Percentiles rank a stretch among this genome's conserved stretches.
Conservation (phyloP, 148 eudicot species). For the Rheum nobile region DNA sequence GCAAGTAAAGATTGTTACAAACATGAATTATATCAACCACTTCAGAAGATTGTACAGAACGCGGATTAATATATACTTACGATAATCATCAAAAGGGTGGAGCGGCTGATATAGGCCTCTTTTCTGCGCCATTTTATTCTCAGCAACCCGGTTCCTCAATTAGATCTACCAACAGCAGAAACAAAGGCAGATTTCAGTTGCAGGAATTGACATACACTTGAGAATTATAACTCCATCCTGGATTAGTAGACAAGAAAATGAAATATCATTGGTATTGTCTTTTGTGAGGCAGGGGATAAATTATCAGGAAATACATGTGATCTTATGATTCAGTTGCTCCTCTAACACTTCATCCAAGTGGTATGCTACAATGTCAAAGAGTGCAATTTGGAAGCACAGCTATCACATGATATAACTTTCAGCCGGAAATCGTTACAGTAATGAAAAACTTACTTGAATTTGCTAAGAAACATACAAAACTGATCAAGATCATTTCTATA, state of each 20-base stretch:
- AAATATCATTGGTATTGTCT: background rate
- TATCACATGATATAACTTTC: background rate
- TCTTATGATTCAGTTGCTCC: background rate
- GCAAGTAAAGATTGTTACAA: background rate
- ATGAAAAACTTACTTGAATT: no score
- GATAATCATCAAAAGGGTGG: slow-evolving; percentile 31
- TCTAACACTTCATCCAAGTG: slow-evolving; percentile 4
- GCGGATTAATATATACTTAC: slow-evolving; percentile 13
- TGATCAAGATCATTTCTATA: background rate
- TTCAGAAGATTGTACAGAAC: background rate
- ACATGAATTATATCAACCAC: background rate
- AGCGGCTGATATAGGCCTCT: slow-evolving; percentile 17
- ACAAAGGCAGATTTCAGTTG: background rate
- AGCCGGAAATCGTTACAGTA: background rate
- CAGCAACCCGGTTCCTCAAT: slow-evolving; percentile 7
- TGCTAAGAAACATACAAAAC: background rate
- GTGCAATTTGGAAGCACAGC: background rate
- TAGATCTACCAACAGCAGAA: background rate
- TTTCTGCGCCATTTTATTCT: slow-evolving; percentile 15
- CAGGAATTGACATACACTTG: background rate
- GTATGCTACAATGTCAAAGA: background rate
- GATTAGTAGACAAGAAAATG: background rate
- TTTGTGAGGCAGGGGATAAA: background rate
- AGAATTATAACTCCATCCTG: background rate
- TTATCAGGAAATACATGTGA: background rate